phyloP scores from a whole-genome alignment of 2,329 filamentous ascomycete species.

The Seiridium unicorne region DNA sequence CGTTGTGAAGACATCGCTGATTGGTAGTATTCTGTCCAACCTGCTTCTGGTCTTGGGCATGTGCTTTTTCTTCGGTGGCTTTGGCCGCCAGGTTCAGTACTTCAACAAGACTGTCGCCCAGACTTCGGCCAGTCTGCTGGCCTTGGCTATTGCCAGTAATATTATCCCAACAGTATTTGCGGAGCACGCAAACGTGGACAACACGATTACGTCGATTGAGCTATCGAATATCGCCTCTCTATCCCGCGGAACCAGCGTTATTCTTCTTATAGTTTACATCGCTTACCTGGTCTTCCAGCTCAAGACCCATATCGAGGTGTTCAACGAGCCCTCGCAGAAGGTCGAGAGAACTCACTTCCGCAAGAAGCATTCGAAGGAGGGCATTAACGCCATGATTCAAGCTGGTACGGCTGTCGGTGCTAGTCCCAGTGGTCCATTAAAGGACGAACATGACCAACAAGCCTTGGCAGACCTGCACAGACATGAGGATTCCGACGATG shows the following conservation, averaged over 20 bases:
- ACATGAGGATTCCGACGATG: constrained; percentile 46
- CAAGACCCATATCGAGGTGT: constrained; percentile 77
- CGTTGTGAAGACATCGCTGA: constrained; percentile 89
- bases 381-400: constrained; percentile 15
- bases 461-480: background rate
- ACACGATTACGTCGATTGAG: constrained; percentile 42
- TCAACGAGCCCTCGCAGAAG: constrained; percentile 53
- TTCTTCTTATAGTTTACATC: constrained; percentile 79
- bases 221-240: constrained; percentile 58
- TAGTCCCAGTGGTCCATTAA: constrained; percentile 12
- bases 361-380: constrained; percentile 58
- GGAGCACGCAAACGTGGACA: constrained; percentile 45
- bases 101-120: constrained; percentile 94
- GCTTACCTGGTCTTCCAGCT: constrained; percentile 90
- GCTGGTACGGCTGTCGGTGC: constrained; percentile 21
- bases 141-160: constrained; percentile 74
- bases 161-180: constrained; percentile 88
- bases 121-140: constrained; percentile 78
- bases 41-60: constrained; percentile 85
- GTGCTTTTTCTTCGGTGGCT: constrained; percentile 86
- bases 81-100: constrained; percentile 76
- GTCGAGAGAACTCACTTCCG: constrained; percentile 46
- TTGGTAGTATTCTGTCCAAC: constrained; percentile 90
- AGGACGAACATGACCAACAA: constrained; percentile 49
- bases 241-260: constrained; percentile 73